Evolutionary conservation across 164 flowering plant genomes (phyloP), one percentile per base, ranked within the genome.

Genomic region (Umbilicus rupestris): DNA sequence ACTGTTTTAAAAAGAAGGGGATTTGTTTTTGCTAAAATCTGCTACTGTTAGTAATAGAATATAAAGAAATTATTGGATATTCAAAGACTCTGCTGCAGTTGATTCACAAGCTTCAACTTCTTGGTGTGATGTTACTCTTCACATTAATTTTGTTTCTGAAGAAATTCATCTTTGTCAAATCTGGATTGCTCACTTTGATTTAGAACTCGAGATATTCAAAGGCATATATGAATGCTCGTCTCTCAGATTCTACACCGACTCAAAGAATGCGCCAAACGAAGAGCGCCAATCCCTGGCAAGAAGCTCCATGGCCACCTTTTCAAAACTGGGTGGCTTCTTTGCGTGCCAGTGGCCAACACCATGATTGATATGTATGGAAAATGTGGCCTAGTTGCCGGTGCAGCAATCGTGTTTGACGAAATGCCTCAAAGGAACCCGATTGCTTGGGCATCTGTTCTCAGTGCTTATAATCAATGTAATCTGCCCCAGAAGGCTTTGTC

Each of bases 371-470:
- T 71, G 58, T 89, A 87, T 26, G 85, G 78, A 31, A 82, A 84
- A 75, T 86, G 85, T 59, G 81, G 82, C 65, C 71, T 73, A 31
- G 33, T 76, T 16, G 68, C 39, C 15, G 70, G 79, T 30, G 94
- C 96, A 62, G 73, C 65, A 68, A 68, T 79, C 14, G 5, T 89
- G 86, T 92, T 92, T 81, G 90, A 84, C 70, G 80, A 83, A 76
- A 79, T 86, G 82, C 89, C 87, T 28, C 79, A 78, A 6, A 69
- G 90, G 75, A 92, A 86, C 76, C 76, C 68, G 10, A 69, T 84
- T 39, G 81, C 95, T 0, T 87, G 89, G 92, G 86, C 87, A 6
- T 83, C 96, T 4, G 75, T 91, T 67, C 87, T 91, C 70, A 78
- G 90, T 39, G 83, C 89, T 10, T 69, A 77, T 74, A 91, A 83